Evolutionary conservation across 2,329 filamentous ascomycete genomes (phyloP), one percentile per base, ranked within the genome.

Genomic region (Exophiala aquamarina): DNA sequence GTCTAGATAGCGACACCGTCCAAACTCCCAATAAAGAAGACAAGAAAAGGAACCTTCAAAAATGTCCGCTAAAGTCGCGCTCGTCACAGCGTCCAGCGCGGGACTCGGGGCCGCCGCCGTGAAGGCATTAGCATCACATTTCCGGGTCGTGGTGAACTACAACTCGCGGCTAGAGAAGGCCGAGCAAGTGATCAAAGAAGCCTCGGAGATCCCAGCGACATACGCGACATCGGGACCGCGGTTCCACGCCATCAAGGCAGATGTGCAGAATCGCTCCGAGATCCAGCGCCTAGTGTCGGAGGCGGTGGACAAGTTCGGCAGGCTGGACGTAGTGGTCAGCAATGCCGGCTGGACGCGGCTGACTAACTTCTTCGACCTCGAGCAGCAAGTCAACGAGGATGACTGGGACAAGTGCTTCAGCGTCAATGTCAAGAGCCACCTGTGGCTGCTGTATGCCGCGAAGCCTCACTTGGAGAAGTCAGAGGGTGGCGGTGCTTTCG

Each of bases 361-460:
- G 33, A 69, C 66, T n/a, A 59, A 69, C 44, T 70, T 63, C 36
- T 55, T 59, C 49, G 52, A 61, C 33, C 36, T 63, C 2, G 55
- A 60, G 4, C 53, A 60, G 17, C 52, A 57, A 28, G 44, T 59
- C 20, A 35, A 47, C 20, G 80, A 83, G 54, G 74, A 74, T 2
- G 79, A 83, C 57, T 83, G 79, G 79, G 79, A 83, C 56, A 63
- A 62, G 4, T 77, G 75, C 52, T 83, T 79, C 57, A 74, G 76
- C 36, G 75, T 82, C 67, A 84, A 84, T 58, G 81, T 84, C 47
- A 84, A 83, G 63, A 72, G 72, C 4, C 81, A 84, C 58, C 61
- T 84, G 23, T 83, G 76, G 71, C 67, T 84, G 6, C 72, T 83
- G 56, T 75, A 81, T 47, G 78, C 79, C 1, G 73, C 75, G 1